These are phyloP conservation scores for Epithemia pelagica DNA, from an alignment of 108 stramenopile genomes.

Conservation along the genomic window DNA sequence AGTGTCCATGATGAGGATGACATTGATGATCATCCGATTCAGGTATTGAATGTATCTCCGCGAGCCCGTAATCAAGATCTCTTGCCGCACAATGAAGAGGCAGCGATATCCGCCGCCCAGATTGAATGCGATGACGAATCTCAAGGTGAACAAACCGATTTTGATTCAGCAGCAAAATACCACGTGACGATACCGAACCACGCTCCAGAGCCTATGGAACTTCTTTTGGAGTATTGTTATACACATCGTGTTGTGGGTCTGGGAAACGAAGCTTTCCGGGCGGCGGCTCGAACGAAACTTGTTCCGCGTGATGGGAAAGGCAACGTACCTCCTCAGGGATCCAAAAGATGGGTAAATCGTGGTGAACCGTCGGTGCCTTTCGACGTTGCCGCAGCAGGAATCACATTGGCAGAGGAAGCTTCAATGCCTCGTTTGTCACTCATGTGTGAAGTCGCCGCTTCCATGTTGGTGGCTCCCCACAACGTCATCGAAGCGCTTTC, in stretches of 20 bases:
- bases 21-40: not conserved
- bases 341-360: slow-evolving; percentile 42
- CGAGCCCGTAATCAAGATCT: not conserved
- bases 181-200: slow-evolving; percentile 26
- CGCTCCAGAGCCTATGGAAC: slow-evolving; percentile 75
- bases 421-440: slow-evolving; percentile 61
- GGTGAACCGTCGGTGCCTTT: slow-evolving; percentile 55
- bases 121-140: slow-evolving; percentile 51
- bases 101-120: slow-evolving; percentile 6
- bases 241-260: slow-evolving; percentile 73
- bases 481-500: slow-evolving; percentile 63
- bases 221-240: slow-evolving; percentile 84
- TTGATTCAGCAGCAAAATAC: not conserved
- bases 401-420: slow-evolving; percentile 74
- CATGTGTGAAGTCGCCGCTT: slow-evolving; percentile 84
- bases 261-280: slow-evolving; percentile 59
- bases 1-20: not conserved
- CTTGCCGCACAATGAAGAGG: not conserved
- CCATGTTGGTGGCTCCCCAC: slow-evolving; percentile 32
- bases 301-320: slow-evolving; percentile 13
- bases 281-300: slow-evolving; percentile 39
- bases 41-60: slow-evolving; percentile 8
- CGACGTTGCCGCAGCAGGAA: slow-evolving; percentile 56
- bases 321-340: slow-evolving; percentile 22
- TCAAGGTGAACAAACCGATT: slow-evolving; percentile 41